Evolutionary conservation across 176 grass and related monocot species (phyloP).

Genomic region (Avena insularis): DNA sequence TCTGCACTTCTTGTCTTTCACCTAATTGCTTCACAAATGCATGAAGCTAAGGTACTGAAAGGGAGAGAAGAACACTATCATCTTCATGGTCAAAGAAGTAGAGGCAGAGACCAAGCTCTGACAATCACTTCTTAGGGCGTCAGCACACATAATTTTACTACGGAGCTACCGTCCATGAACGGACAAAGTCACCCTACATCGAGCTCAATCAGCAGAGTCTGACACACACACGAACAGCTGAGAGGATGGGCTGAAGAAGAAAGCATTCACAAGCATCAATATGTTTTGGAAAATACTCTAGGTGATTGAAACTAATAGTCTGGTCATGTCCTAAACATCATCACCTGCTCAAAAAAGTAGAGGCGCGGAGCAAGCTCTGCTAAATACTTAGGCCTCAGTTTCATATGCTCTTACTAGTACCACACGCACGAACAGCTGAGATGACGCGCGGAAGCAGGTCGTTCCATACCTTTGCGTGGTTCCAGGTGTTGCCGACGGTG

Average conservation of each 20-base stretch:
- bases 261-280: too few species aligned
- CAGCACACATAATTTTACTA: too few species aligned
- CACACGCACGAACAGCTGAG: not conserved
- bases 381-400: too few species aligned
- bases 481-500: constrained; percentile 75
- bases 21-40: not conserved
- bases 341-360: not conserved
- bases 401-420: not conserved
- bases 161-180: too few species aligned
- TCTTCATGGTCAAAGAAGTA: not conserved
- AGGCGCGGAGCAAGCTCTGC: not conserved
- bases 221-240: too few species aligned
- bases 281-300: too few species aligned
- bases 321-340: not conserved
- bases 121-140: too few species aligned
- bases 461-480: constrained; percentile 70
- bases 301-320: too few species aligned
- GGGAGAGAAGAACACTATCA: not conserved
- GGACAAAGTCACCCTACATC: too few species aligned
- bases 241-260: too few species aligned
- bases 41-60: not conserved
- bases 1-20: not conserved
- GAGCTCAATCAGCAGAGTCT: too few species aligned
- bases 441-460: not conserved
- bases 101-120: not conserved